Conservation (phyloP, 345 rosid species). For the Citrus unshiu region DNA sequence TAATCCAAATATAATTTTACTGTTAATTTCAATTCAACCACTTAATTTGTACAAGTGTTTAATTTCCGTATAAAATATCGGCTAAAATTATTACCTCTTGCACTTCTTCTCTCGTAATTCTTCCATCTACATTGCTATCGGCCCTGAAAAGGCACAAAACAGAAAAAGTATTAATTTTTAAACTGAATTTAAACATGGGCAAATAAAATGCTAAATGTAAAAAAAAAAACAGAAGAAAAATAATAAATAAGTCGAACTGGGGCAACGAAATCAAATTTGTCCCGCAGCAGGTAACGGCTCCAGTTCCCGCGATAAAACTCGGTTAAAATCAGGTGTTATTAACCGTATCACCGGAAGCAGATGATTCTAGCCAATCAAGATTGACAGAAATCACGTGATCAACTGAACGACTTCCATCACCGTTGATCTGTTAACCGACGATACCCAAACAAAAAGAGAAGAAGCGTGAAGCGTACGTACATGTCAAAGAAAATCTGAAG, state of each 20-base stretch:
- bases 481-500: conserved; percentile 97
- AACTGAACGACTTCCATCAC: not conserved
- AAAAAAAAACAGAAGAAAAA: not conserved
- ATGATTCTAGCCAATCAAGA: not conserved
- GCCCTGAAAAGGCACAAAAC: conserved; percentile 47
- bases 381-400: not conserved
- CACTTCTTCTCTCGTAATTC: conserved; percentile 80
- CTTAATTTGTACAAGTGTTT: too few species aligned
- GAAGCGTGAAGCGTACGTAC: conserved; percentile 26
- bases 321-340: not conserved
- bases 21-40: too few species aligned
- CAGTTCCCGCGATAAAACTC: not conserved
- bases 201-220: not conserved
- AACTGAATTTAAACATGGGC: not conserved
- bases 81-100: conserved; percentile 55
- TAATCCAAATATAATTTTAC: too few species aligned
- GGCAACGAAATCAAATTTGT: not conserved
- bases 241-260: not conserved
- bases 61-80: too few species aligned
- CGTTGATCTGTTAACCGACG: not conserved
- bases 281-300: not conserved
- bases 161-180: not conserved
- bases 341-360: not conserved
- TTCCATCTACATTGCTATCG: conserved; percentile 89
- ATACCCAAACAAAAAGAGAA: not conserved